Evolutionary conservation across 306 rosid genomes (phyloP).

Genomic region (Canavalia gladiata): DNA sequence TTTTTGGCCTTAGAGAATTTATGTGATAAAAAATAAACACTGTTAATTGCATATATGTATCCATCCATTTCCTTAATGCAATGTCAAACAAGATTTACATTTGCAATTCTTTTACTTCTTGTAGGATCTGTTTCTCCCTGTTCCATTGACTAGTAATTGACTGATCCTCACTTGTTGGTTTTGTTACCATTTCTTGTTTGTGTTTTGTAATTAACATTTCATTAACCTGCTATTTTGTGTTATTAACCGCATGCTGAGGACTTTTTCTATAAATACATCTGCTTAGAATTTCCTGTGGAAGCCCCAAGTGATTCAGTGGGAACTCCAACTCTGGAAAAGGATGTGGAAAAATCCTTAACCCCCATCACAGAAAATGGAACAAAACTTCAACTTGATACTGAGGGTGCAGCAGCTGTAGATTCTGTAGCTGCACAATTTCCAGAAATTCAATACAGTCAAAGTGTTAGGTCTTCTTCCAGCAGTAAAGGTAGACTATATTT

Average conservation of each 20-base stretch:
- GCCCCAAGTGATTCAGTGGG: constrained; percentile 45
- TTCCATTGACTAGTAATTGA: constrained; percentile 1
- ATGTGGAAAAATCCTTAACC: constrained; percentile 41
- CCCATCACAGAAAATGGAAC: constrained; percentile 43
- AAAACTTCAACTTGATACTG: constrained; percentile 38
- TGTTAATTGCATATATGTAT: constrained; percentile 29
- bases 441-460: constrained; percentile 40
- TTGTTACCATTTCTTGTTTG: constrained; percentile 29
- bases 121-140: constrained; percentile 24
- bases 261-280: constrained; percentile 12
- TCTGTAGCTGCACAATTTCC: constrained; percentile 45
- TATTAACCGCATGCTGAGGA: constrained; percentile 30
- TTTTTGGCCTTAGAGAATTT: constrained; percentile 26
- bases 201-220: constrained; percentile 26
- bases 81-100: constrained; percentile 5
- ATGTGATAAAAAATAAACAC: constrained; percentile 3
- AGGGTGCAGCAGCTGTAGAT: constrained; percentile 45
- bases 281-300: constrained; percentile 46
- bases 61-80: constrained; percentile 13
- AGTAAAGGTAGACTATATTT: constrained; percentile 46
- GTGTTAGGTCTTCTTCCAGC: constrained; percentile 43
- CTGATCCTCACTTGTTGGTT: constrained; percentile 11
- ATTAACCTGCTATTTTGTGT: constrained; percentile 19
- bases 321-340: constrained; percentile 45
- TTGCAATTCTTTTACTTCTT: constrained; percentile 24